Base-by-base conservation (phyloP, 768 basidiomycete species). In the Macrolepiota dolichaula region DNA sequence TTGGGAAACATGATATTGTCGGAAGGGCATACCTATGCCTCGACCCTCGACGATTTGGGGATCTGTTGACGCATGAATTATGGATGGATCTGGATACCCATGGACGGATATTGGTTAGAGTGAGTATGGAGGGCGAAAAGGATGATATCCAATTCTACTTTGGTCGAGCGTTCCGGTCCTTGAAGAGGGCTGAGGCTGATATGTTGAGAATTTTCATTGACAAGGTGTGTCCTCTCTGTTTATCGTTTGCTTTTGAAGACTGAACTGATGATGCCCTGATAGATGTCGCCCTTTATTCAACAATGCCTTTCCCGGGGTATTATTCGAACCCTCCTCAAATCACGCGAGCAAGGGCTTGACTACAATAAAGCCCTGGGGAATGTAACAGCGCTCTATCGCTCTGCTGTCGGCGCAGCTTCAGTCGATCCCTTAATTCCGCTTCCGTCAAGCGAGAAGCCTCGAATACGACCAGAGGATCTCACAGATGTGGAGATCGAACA, bases 41-140 rank as follows among this genome's bases (percentile, higher is more conserved):
- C 27, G 96, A 98, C 66, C 94, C 95, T 2, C 79, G 83, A 62
- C 85, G 92, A 57, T 96, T 92, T 67, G 88, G 87, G 12, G 95
- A 99, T 76, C 89, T 90, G 71, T 77, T 98, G 62, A 80, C 94
- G 1, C 94, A 95, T 68, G 97, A 99, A 62, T 71, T 96, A 6
- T 95, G 95, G 91, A 82, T 96, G 77, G 90, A 93, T 62, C 77
- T 98, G 15, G 96, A 98, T 69, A 86, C 88, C 0, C 82, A 86
- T 57, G 95, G 97, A 4, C 85, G 94, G 36, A 82, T 98, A 53
- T 76, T 97, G 38, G 77, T 97, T 35, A 85, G 97, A 19, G 83
- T 98, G 61, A 96, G 94, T 70, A 97, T 98, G 95, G 97, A 99
- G 70, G 95, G 96, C 56, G 97, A 98, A 81, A 95, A 96, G 74